Evolutionary conservation across 352 stramenopile genomes (phyloP).

Genomic region (Phytophthora colocasiae): DNA sequence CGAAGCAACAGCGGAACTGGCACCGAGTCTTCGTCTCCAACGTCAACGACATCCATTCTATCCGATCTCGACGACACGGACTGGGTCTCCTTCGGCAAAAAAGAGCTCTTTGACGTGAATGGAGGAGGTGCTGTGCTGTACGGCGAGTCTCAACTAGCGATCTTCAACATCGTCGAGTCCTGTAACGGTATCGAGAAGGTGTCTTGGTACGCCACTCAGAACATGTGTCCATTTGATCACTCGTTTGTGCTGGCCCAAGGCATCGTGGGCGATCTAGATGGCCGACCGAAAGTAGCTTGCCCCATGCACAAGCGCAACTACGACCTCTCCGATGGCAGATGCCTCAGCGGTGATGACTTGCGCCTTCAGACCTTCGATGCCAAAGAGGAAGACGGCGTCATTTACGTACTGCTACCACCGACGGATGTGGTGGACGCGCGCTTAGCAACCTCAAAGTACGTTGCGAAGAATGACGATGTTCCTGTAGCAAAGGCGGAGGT

Average conservation of each 20-base stretch:
- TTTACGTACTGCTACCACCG: constrained; percentile 85
- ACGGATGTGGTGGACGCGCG: constrained; percentile 83
- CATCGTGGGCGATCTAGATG: constrained; percentile 85
- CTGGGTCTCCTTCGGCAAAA: constrained; percentile 85
- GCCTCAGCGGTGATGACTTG: constrained; percentile 73
- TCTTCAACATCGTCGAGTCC: constrained; percentile 88
- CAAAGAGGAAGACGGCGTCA: constrained; percentile 71
- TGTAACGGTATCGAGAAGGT: constrained; percentile 68
- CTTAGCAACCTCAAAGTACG: constrained; percentile 77
- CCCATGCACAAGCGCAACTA: constrained; percentile 95
- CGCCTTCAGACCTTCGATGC: constrained; percentile 88
- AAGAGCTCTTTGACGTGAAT: constrained; percentile 80
- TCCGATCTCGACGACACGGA: constrained; percentile 34
- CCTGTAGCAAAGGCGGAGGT: constrained; percentile 2
- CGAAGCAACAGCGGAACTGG: constrained; percentile 61
- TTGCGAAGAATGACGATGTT: constrained; percentile 16
- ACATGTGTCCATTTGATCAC: constrained; percentile 94
- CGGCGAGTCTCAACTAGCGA: constrained; percentile 89
- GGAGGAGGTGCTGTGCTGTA: constrained; percentile 90
- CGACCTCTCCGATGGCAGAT: constrained; percentile 73
- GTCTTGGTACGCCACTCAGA: constrained; percentile 93
- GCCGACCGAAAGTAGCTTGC: constrained; percentile 89
- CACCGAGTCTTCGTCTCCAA: constrained; percentile 46
- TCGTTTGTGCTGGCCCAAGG: constrained; percentile 93
- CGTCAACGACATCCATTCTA: constrained; percentile 34